Conservation (phyloP, 2,329 filamentous ascomycete species). For the Coniochaeta ligniaria region DNA sequence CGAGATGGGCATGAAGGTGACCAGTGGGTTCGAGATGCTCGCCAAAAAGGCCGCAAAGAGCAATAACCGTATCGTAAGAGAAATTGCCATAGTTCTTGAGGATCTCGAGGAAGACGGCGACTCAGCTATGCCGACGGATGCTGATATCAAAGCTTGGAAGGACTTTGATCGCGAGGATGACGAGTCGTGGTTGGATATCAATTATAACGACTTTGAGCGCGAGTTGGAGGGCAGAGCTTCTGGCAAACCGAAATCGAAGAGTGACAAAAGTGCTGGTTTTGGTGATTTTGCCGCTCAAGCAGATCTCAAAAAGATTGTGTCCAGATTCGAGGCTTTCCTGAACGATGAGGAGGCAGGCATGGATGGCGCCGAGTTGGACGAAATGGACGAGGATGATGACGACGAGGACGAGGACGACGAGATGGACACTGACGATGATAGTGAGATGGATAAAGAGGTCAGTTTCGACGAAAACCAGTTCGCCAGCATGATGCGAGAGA, state of each 20-base stretch:
- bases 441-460: conserved; percentile 66
- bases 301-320: conserved; percentile 84
- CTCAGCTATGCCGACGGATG: conserved; percentile 56
- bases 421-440: conserved; percentile 46
- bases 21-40: conserved; percentile 88
- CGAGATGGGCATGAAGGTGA: conserved; percentile 81
- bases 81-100: conserved; percentile 69
- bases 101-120: conserved; percentile 66
- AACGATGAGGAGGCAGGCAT: conserved; percentile 76
- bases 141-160: conserved; percentile 67
- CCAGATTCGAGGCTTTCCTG: conserved; percentile 86
- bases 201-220: conserved; percentile 80
- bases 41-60: conserved; percentile 59
- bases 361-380: conserved; percentile 68
- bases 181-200: conserved; percentile 87
- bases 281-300: conserved; percentile 62
- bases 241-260: conserved; percentile 19
- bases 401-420: conserved; percentile 39
- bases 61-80: conserved; percentile 62
- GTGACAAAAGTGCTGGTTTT: conserved; percentile 36
- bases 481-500: conserved; percentile 79
- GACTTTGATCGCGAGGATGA: conserved; percentile 60
- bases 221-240: conserved; percentile 54
- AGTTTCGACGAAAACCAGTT: conserved; percentile 84
- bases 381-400: conserved; percentile 61